A percentile compares a stretch with the other conserved stretches of the same genome.
Evolutionary conservation across 176 grass and related monocot species (phyloP).

Genomic region (Carex parvula): DNA sequence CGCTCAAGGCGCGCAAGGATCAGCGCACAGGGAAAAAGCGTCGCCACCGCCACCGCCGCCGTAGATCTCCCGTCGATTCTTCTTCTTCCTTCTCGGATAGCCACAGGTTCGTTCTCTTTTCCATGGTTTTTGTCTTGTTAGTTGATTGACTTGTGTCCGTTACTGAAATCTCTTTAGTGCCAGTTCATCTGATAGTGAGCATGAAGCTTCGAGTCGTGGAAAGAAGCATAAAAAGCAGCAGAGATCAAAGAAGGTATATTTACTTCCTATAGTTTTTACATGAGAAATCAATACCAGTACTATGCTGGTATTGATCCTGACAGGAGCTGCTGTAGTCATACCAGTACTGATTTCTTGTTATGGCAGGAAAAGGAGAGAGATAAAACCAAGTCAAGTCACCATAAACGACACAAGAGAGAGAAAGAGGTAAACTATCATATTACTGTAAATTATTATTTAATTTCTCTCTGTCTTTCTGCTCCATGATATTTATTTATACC

Average conservation of each 20-base stretch:
- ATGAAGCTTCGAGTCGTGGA: background rate
- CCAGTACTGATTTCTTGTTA: background rate
- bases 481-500: background rate
- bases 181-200: slow-evolving; percentile 15
- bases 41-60: background rate
- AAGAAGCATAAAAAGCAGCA: slow-evolving; percentile 16
- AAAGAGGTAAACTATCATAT: slow-evolving; percentile 25
- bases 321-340: background rate
- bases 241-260: slow-evolving; percentile 17
- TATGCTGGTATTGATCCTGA: background rate
- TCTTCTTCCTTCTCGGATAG: slow-evolving; percentile 19
- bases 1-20: slow-evolving; percentile 19
- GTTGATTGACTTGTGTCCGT: background rate
- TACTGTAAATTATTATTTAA: background rate
- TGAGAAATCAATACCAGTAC: background rate
- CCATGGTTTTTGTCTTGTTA: background rate
- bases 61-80: slow-evolving; percentile 9
- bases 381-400: background rate
- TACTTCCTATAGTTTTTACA: background rate
- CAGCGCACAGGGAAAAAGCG: background rate
- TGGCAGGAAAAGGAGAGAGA: background rate
- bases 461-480: background rate
- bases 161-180: background rate
- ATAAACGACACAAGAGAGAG: slow-evolving; percentile 14
- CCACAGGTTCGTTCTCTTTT: background rate